Evolutionary conservation across 305 asterid genomes (phyloP).

Genomic region (Fraxinus xanthoxyloides): DNA sequence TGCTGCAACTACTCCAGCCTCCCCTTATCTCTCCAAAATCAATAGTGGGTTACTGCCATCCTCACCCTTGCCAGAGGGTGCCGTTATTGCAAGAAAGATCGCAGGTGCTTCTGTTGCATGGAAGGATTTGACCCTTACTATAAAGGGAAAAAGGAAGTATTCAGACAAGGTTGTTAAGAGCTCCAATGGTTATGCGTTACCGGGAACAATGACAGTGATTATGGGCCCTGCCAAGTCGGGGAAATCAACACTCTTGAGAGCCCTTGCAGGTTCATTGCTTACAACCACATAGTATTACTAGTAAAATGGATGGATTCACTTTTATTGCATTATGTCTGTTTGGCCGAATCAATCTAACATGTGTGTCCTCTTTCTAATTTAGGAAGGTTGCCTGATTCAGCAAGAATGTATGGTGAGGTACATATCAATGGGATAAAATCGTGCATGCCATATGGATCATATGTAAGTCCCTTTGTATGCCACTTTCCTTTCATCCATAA

Average conservation of each 20-base stretch:
- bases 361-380: constrained; percentile 26
- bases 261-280: constrained; percentile 74
- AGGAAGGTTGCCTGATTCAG: constrained; percentile 85
- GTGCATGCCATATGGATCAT: constrained; percentile 74
- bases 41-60: constrained; percentile 84
- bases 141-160: constrained; percentile 87
- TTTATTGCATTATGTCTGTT: background rate
- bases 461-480: constrained; percentile 51
- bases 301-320: constrained; percentile 1
- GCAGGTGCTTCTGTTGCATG: constrained; percentile 91
- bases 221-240: constrained; percentile 99
- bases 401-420: constrained; percentile 85
- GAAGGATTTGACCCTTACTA: constrained; percentile 92
- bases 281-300: background rate
- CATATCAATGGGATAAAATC: constrained; percentile 76
- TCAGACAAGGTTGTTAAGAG: constrained; percentile 91
- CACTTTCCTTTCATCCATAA: constrained; percentile 20
- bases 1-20: constrained; percentile 69
- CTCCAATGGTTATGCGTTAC: constrained; percentile 89
- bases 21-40: constrained; percentile 89
- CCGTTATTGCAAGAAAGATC: constrained; percentile 56
- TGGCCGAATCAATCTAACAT: constrained; percentile 5
- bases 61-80: constrained; percentile 73
- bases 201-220: constrained; percentile 97
- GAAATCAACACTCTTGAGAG: constrained; percentile 90